These are phyloP conservation scores for Volvox reticuliferus DNA, from an alignment of 139 green algal species.

Conservation along the genomic window DNA sequence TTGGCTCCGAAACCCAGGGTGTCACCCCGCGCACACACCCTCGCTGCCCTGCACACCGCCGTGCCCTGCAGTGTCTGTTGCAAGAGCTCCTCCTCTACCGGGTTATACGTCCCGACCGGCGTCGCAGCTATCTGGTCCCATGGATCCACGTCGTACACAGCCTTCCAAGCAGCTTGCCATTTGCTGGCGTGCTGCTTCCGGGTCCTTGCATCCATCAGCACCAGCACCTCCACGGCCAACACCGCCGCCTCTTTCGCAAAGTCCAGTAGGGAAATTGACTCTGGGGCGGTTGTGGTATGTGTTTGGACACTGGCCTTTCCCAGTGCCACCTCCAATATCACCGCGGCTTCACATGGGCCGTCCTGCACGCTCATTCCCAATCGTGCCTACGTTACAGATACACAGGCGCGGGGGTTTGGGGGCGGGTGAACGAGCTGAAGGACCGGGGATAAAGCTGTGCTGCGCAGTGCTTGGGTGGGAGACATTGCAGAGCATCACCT, in stretches of 20 bases:
- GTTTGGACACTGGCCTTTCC: neutral
- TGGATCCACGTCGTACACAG: slow-evolving; percentile 1
- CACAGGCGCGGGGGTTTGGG: no score
- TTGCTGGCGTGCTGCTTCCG: slow-evolving; percentile 42
- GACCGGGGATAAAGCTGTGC: no score
- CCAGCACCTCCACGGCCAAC: slow-evolving; percentile 57
- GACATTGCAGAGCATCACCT: neutral
- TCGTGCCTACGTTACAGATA: neutral
- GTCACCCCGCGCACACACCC: slow-evolving; percentile 31
- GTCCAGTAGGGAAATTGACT: no score
- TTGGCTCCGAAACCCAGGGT: slow-evolving; percentile 38
- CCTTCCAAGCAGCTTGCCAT: slow-evolving; percentile 43
- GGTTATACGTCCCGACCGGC: neutral
- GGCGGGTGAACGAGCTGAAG: neutral
- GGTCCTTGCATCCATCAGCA: neutral
- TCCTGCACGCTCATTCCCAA: slow-evolving; percentile 16
- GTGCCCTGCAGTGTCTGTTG: slow-evolving; percentile 1
- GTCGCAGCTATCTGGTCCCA: slow-evolving; percentile 34
- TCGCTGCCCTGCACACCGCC: slow-evolving; percentile 35
- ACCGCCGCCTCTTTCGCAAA: slow-evolving; percentile 70
- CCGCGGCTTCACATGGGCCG: neutral
- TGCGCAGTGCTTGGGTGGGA: neutral
- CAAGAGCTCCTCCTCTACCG: neutral
- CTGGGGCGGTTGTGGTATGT: no score
- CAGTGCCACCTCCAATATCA: slow-evolving; percentile 33